phyloP scores from a whole-genome alignment of 2,329 filamentous ascomycete genomes.

The Sphaceloma murrayae region DNA sequence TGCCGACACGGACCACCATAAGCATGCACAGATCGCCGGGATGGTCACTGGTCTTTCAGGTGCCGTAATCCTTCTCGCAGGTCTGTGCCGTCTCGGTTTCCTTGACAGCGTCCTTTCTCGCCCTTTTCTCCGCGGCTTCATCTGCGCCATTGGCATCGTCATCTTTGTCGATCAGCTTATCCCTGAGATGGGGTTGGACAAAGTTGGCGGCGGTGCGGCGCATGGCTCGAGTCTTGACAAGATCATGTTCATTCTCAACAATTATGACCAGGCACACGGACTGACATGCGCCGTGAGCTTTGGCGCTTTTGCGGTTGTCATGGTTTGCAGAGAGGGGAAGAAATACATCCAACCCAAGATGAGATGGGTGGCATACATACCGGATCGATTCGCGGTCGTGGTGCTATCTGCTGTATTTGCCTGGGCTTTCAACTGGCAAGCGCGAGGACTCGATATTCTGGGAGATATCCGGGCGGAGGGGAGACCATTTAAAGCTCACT shows the following conservation, averaged over 20 bases:
- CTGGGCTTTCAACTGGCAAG: constrained; percentile 67
- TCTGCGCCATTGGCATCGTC: constrained; percentile 92
- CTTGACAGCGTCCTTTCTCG: constrained; percentile 87
- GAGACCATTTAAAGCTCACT: constrained; percentile 67
- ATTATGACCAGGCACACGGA: constrained; percentile 57
- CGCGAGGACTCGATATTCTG: constrained; percentile 70
- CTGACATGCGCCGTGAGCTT: constrained; percentile 70
- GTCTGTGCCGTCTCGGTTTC: constrained; percentile 77
- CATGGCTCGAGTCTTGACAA: constrained; percentile 86
- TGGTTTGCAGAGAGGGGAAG: constrained; percentile 71
- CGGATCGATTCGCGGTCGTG: constrained; percentile 84
- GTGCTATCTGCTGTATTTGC: constrained; percentile 73
- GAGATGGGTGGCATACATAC: constrained; percentile 74
- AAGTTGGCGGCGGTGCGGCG: constrained; percentile 57
- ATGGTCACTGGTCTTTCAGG: constrained; percentile 82
- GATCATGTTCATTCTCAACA: constrained; percentile 63
- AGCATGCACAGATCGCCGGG: constrained; percentile 77
- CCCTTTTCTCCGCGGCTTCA: constrained; percentile 89
- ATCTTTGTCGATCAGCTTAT: constrained; percentile 93
- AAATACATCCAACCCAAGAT: constrained; percentile 68
- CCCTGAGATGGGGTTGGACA: constrained; percentile 71
- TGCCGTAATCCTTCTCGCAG: constrained; percentile 77
- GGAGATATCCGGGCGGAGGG: constrained; percentile 70
- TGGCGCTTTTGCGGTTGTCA: constrained; percentile 75
- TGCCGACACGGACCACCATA: constrained; percentile 54